Conservation (phyloP, 2,329 filamentous ascomycete species). For the Hansfordia pulvinata region DNA sequence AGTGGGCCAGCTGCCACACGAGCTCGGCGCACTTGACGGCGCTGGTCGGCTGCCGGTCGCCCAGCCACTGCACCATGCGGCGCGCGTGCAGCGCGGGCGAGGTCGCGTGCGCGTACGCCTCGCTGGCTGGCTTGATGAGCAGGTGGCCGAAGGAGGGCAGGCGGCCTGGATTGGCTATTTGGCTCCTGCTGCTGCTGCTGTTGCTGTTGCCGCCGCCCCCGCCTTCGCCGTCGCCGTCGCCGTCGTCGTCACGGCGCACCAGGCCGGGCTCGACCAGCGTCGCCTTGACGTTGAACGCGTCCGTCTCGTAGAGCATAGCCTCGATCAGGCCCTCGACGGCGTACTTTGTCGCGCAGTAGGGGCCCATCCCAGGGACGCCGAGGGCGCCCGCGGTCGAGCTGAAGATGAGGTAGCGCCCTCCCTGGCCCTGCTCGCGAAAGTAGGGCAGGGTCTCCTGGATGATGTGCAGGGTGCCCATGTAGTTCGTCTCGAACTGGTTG, state of each 20-base stretch:
- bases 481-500: slow-evolving; percentile 96
- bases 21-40: slow-evolving; percentile 87
- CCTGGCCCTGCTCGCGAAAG: slow-evolving; percentile 59
- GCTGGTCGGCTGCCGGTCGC: slow-evolving; percentile 82
- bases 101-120: slow-evolving; percentile 64
- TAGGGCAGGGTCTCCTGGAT: slow-evolving; percentile 80
- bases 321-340: slow-evolving; percentile 92
- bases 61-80: slow-evolving; percentile 88
- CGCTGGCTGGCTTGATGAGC: slow-evolving; percentile 71
- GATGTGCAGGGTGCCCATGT: slow-evolving; percentile 89
- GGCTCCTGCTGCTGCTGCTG: slow-evolving; percentile 8
- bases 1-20: slow-evolving; percentile 90
- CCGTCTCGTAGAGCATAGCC: slow-evolving; percentile 91
- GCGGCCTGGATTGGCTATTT: no score
- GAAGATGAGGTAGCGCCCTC: slow-evolving; percentile 90
- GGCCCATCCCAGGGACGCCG: slow-evolving; percentile 85
- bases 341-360: slow-evolving; percentile 95
- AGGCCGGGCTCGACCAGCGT: slow-evolving; percentile 87
- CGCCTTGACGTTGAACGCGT: slow-evolving; percentile 81
- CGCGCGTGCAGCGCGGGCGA: slow-evolving; percentile 80
- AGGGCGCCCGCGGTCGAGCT: slow-evolving; percentile 83
- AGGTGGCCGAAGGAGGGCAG: slow-evolving; percentile 86
- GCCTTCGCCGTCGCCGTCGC: slow-evolving; percentile 18
- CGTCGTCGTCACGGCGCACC: slow-evolving; percentile 72
- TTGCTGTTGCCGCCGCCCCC: not conserved